Conservation (phyloP, 495 filamentous ascomycete species). For the Pseudoneurospora amorphoporcata region DNA sequence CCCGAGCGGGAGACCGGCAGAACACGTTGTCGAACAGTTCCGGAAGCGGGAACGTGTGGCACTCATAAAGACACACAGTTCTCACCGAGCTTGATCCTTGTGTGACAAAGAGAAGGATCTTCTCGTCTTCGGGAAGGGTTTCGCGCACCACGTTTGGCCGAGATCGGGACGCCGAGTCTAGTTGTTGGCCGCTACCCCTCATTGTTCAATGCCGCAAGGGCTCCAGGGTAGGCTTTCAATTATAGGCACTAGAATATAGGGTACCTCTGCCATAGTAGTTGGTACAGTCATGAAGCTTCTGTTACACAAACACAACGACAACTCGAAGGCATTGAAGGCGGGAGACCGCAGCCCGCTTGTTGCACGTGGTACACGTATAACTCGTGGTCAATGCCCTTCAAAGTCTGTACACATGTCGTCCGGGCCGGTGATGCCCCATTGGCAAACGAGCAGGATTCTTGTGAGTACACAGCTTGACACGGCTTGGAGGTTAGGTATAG, state of each 20-base stretch:
- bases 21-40: not conserved
- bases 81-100: not conserved
- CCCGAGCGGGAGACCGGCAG: not conserved
- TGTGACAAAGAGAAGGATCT: not conserved
- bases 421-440: not conserved
- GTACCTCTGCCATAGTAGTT: not conserved
- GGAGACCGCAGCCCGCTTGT: constrained; percentile 8
- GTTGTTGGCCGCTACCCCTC: not conserved
- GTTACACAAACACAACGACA: not conserved
- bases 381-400: not conserved
- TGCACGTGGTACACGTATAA: constrained; percentile 21
- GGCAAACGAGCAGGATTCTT: not conserved
- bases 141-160: not conserved
- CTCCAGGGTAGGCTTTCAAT: not conserved
- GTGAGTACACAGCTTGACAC: not conserved
- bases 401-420: not conserved
- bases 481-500: not conserved
- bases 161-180: not conserved
- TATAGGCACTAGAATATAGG: not conserved
- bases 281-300: not conserved
- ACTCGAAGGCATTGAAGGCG: not conserved
- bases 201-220: not conserved
- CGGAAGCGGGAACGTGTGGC: not conserved
- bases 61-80: not conserved
- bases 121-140: not conserved